Percentiles rank a stretch among this genome's conserved stretches.
These are phyloP conservation scores for Reutealis trisperma DNA, from an alignment of 345 rosid species.

Conservation along the genomic window DNA sequence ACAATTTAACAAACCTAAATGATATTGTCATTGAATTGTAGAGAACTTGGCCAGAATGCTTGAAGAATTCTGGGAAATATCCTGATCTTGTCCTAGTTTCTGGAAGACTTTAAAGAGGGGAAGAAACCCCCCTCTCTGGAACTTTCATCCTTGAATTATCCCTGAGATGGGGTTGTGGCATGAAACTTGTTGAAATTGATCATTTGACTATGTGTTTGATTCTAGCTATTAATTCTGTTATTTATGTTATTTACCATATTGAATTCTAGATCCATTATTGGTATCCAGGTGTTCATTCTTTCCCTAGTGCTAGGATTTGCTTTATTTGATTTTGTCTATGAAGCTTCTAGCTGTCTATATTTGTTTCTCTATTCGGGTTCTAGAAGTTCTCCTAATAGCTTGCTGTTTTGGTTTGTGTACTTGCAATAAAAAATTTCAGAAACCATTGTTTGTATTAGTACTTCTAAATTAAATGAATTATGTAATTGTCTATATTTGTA, in stretches of 20 bases:
- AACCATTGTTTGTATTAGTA: neutral
- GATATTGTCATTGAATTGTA: neutral
- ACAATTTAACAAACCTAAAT: neutral
- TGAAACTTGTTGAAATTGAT: neutral
- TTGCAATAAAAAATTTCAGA: neutral
- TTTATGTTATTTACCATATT: neutral
- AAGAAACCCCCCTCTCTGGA: neutral
- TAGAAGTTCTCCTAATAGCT: neutral
- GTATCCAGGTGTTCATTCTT: neutral
- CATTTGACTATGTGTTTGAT: neutral
- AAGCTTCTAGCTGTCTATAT: neutral
- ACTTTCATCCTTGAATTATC: neutral
- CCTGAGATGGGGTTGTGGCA: neutral
- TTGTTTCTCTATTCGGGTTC: neutral
- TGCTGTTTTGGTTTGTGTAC: neutral
- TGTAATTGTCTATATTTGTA: constrained; percentile 21
- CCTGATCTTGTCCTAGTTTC: neutral
- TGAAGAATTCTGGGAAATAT: neutral
- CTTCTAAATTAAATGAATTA: constrained; percentile 6
- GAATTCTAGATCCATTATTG: neutral
- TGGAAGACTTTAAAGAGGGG: neutral
- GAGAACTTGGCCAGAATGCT: neutral
- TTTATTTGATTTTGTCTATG: neutral
- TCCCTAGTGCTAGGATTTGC: neutral
- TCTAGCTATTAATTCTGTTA: neutral